phyloP scores from a whole-genome alignment of 2,329 filamentous ascomycete genomes.

The Clarireedia sp. region DNA sequence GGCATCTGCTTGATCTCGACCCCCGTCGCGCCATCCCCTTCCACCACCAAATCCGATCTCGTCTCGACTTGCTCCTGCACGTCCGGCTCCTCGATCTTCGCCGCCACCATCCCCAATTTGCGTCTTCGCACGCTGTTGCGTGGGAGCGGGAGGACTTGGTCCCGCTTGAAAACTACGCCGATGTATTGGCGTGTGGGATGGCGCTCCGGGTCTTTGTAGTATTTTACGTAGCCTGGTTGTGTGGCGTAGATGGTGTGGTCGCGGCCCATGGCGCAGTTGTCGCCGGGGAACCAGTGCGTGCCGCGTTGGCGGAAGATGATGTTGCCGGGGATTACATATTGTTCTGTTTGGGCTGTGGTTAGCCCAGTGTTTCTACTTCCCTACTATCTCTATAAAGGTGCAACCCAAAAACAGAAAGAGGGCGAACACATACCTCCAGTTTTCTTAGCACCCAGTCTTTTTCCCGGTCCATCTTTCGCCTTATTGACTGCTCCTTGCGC shows the following conservation, averaged over 20 bases:
- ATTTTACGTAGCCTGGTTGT: slow-evolving; percentile 84
- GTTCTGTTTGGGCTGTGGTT: slow-evolving; percentile 44
- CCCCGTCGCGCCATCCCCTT: slow-evolving; percentile 5
- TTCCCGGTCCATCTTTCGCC: slow-evolving; percentile 63
- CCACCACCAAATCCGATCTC: slow-evolving; percentile 12
- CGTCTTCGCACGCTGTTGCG: slow-evolving; percentile 65
- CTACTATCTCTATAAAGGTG: neutral
- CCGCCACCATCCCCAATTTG: slow-evolving; percentile 63
- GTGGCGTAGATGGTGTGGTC: slow-evolving; percentile 93
- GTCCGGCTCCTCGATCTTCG: slow-evolving; percentile 34
- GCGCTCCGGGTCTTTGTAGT: slow-evolving; percentile 78
- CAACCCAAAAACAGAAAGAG: neutral
- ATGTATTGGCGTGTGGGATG: slow-evolving; percentile 92
- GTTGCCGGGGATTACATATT: slow-evolving; percentile 91
- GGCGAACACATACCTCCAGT: slow-evolving; percentile 57
- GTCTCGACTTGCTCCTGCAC: slow-evolving; percentile 8
- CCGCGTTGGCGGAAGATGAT: slow-evolving; percentile 97
- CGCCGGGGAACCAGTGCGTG: slow-evolving; percentile 88
- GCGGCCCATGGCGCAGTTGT: slow-evolving; percentile 90
- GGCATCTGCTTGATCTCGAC: slow-evolving; percentile 11
- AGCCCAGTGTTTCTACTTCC: neutral
- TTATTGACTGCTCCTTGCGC: slow-evolving; percentile 64
- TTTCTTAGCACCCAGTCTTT: slow-evolving; percentile 92
- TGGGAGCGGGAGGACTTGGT: slow-evolving; percentile 71
- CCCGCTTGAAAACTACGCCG: slow-evolving; percentile 79